These are phyloP conservation scores for Powellomyces hirtus DNA, from an alignment of 192 early-diverging fungal species.

Conservation along the genomic window DNA sequence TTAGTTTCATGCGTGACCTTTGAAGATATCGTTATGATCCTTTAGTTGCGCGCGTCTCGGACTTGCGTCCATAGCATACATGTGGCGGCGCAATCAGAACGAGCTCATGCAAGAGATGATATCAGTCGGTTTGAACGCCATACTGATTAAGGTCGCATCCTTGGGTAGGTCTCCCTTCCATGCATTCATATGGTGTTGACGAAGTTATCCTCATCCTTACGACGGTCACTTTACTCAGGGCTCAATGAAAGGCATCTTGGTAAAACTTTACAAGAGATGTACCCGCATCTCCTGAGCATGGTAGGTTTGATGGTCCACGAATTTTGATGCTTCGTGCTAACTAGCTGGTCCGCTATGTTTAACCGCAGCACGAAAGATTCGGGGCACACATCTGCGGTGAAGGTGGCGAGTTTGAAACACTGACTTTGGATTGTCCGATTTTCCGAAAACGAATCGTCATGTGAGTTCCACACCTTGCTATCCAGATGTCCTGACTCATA, in stretches of 20 bases:
- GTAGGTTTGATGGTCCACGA: slow-evolving; percentile 28
- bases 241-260: slow-evolving; percentile 73
- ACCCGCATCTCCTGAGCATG: slow-evolving; percentile 67
- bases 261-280: slow-evolving; percentile 74
- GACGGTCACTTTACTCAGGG: slow-evolving; percentile 40
- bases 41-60: slow-evolving; percentile 80
- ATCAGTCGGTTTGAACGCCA: slow-evolving; percentile 67
- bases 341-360: too few species aligned
- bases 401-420: slow-evolving; percentile 96
- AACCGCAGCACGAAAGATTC: slow-evolving; percentile 62
- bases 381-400: slow-evolving; percentile 92
- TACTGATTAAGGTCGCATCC: slow-evolving; percentile 92
- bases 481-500: too few species aligned
- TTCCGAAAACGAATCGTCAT: slow-evolving; percentile 82
- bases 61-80: slow-evolving; percentile 75
- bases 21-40: neutral
- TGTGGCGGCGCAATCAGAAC: slow-evolving; percentile 88
- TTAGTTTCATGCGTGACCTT: neutral
- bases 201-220: too few species aligned
- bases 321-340: neutral
- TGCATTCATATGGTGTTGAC: too few species aligned
- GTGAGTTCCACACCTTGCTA: slow-evolving; percentile 45
- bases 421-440: slow-evolving; percentile 89
- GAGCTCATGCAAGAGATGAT: slow-evolving; percentile 87
- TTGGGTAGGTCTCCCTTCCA: slow-evolving; percentile 55